Conservation (phyloP, 1,284 basidiomycete species). For the Ustilago sp. region DNA sequence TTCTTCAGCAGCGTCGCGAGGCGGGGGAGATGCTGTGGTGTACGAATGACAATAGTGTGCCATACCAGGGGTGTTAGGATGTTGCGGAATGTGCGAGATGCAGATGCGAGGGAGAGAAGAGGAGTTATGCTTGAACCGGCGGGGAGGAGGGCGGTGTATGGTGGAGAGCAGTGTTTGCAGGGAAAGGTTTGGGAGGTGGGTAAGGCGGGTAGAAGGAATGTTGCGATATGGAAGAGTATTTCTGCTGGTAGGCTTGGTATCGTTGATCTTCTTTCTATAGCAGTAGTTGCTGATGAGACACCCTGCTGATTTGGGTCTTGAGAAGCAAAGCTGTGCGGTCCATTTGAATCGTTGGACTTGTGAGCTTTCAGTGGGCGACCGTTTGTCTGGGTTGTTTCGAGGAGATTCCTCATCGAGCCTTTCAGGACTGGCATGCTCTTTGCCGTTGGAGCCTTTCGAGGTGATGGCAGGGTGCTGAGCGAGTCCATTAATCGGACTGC, state of each 20-base stretch:
- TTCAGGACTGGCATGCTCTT: neutral
- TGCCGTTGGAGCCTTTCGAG: neutral
- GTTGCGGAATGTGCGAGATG: constrained; percentile 18
- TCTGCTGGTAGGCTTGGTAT: constrained; percentile 26
- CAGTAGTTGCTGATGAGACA: neutral
- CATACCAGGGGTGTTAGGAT: constrained; percentile 21
- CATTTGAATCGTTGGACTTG: neutral
- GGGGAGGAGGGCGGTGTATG: neutral
- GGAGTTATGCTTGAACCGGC: neutral
- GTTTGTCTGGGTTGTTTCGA: neutral
- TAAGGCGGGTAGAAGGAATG: constrained; percentile 2
- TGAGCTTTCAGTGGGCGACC: neutral
- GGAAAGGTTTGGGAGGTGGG: neutral
- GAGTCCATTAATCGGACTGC: constrained; percentile 37
- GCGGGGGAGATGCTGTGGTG: constrained; percentile 30
- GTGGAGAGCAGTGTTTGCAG: constrained; percentile 10
- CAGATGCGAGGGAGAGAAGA: constrained; percentile 16
- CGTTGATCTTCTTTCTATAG: neutral
- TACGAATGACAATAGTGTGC: constrained; percentile 32
- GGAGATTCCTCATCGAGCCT: neutral
- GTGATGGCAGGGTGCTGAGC: constrained; percentile 5
- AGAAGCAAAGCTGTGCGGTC: neutral
- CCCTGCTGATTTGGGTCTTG: neutral
- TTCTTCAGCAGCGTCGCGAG: constrained; percentile 14
- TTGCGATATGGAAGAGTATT: constrained; percentile 30